Conservation (phyloP, 768 basidiomycete genomes). For the Pulveroboletus sp. region DNA sequence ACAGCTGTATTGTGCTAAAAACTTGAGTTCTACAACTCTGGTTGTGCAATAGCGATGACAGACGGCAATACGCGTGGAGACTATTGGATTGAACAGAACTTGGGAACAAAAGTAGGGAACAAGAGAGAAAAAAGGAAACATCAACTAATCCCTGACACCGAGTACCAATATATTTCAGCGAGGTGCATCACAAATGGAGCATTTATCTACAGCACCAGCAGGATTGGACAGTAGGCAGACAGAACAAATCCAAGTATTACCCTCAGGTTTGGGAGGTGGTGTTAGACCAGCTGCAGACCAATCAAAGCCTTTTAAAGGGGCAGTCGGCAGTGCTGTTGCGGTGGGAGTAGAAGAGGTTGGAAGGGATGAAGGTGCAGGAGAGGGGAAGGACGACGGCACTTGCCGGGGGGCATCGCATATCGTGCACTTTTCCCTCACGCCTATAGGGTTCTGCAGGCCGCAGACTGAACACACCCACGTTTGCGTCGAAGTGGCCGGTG, state of each 20-base stretch:
- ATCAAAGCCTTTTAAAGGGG: slow-evolving; percentile 28
- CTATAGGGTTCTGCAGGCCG: slow-evolving; percentile 35
- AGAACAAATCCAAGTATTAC: slow-evolving; percentile 37
- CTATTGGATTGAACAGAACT: slow-evolving; percentile 1
- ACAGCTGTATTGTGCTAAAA: no score
- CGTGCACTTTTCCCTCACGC: slow-evolving; percentile 40
- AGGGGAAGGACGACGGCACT: slow-evolving; percentile 14
- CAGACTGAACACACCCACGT: slow-evolving; percentile 61
- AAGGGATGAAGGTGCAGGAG: slow-evolving; percentile 1
- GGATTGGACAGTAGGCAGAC: slow-evolving; percentile 43
- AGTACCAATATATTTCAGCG: slow-evolving; percentile 25
- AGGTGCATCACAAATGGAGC: slow-evolving; percentile 46
- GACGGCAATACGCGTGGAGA: background rate
- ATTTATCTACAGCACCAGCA: slow-evolving; percentile 40
- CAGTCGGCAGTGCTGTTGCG: slow-evolving; percentile 1
- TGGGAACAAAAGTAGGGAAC: slow-evolving; percentile 10
- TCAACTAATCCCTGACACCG: background rate
- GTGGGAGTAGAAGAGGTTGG: background rate
- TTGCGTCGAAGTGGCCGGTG: slow-evolving; percentile 29
- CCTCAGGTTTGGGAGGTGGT: slow-evolving; percentile 20
- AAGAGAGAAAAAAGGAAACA: slow-evolving; percentile 9
- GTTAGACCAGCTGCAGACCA: slow-evolving; percentile 37
- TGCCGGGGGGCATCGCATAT: slow-evolving; percentile 40
- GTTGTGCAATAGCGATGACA: no score
- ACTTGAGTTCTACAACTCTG: no score